phyloP scores from a whole-genome alignment of 371 early-diverging fungal species.

The Circinella minor region DNA sequence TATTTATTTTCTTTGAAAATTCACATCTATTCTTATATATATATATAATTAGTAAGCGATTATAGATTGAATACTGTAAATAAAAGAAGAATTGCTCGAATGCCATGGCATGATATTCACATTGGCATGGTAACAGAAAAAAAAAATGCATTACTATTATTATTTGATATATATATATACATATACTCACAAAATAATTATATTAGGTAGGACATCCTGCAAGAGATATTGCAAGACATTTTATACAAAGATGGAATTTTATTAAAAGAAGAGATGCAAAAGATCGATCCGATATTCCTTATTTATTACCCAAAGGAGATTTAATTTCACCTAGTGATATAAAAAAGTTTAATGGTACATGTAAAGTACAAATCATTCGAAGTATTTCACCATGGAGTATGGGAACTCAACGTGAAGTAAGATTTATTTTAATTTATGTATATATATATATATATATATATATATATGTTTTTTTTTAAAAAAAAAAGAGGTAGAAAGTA shows the following conservation, averaged over 20 bases:
- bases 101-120: conserved; percentile 97
- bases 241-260: conserved; percentile 93
- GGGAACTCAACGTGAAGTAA: conserved; percentile 61
- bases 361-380: conserved; percentile 71
- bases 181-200: not conserved
- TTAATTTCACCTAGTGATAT: conserved; percentile 70
- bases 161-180: not conserved
- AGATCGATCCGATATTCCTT: conserved; percentile 65
- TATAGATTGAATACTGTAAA: conserved; percentile 44
- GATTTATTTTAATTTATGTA: not conserved
- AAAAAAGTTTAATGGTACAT: conserved; percentile 64
- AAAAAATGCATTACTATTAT: not conserved
- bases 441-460: no score
- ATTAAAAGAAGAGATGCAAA: conserved; percentile 69
- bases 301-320: conserved; percentile 81
- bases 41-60: conserved; percentile 29
- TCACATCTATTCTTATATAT: not conserved
- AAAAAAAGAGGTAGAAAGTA: no score
- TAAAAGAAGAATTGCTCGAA: conserved; percentile 59
- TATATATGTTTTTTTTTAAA: no score
- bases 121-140: conserved; percentile 55
- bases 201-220: conserved; percentile 71
- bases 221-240: conserved; percentile 87
- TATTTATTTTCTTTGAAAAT: no score
- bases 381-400: conserved; percentile 74